phyloP scores from a whole-genome alignment of 1,284 basidiomycete genomes.

The Austroboletus niveus region DNA sequence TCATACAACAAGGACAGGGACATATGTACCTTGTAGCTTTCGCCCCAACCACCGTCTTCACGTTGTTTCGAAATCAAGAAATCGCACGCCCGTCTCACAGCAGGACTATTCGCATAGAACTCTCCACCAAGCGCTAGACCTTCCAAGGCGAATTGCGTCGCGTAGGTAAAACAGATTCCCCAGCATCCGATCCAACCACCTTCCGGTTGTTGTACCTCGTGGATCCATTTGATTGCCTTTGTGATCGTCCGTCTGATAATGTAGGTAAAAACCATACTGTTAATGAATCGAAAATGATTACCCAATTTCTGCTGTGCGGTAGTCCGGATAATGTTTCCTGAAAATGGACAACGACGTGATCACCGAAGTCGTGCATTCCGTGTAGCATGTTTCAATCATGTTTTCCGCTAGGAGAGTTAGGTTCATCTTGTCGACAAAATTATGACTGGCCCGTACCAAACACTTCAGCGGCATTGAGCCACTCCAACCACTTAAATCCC shows the following conservation, averaged over 20 bases:
- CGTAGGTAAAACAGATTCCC: slow-evolving; percentile 97
- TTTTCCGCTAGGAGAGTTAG: slow-evolving; percentile 57
- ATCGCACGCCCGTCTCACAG: slow-evolving; percentile 76
- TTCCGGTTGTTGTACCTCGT: slow-evolving; percentile 76
- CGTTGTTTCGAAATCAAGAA: slow-evolving; percentile 87
- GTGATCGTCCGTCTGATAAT: slow-evolving; percentile 52
- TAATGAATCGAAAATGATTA: slow-evolving; percentile 36
- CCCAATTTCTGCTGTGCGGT: slow-evolving; percentile 81
- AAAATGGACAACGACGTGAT: slow-evolving; percentile 88
- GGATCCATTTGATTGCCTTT: slow-evolving; percentile 80
- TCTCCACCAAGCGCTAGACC: slow-evolving; percentile 88
- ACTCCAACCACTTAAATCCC: slow-evolving; percentile 79
- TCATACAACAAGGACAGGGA: not conserved
- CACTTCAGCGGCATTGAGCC: slow-evolving; percentile 89
- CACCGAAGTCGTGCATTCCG: slow-evolving; percentile 94
- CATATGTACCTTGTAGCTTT: slow-evolving; percentile 90
- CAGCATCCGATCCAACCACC: slow-evolving; percentile 97
- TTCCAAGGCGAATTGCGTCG: slow-evolving; percentile 95
- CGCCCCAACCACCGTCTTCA: slow-evolving; percentile 98
- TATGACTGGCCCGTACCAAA: slow-evolving; percentile 58
- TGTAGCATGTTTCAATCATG: slow-evolving; percentile 92
- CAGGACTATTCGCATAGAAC: slow-evolving; percentile 78
- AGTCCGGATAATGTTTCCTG: slow-evolving; percentile 75
- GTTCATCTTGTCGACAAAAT: slow-evolving; percentile 3
- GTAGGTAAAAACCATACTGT: not conserved